Conservation (phyloP, 176 grass and related monocot species). For the Triticum aestivum region IWGSC_CS_RefSeq_v2.1 NC_057798.1:391234691-391235190, state of each 20-base stretch:
- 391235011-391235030: background rate
- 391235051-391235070: background rate
- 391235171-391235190: background rate
- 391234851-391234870: background rate
- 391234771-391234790: slow-evolving; percentile 4
- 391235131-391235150: background rate
- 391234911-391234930: slow-evolving; percentile 15
- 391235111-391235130: background rate
- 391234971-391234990: background rate
- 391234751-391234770: background rate
- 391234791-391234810: background rate
- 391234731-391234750: slow-evolving; percentile 14
- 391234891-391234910: background rate
- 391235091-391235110: slow-evolving; percentile 8
- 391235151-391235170: background rate
- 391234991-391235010: background rate
- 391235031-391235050: background rate
- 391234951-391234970: background rate
- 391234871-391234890: background rate
- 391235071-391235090: background rate
- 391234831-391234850: background rate
- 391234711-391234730: background rate
- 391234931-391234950: background rate
- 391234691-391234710: slow-evolving; percentile 8
- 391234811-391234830: background rate